Base-by-base conservation (phyloP, 495 filamentous ascomycete species). In the Aspergillus carlsbadensis region DNA sequence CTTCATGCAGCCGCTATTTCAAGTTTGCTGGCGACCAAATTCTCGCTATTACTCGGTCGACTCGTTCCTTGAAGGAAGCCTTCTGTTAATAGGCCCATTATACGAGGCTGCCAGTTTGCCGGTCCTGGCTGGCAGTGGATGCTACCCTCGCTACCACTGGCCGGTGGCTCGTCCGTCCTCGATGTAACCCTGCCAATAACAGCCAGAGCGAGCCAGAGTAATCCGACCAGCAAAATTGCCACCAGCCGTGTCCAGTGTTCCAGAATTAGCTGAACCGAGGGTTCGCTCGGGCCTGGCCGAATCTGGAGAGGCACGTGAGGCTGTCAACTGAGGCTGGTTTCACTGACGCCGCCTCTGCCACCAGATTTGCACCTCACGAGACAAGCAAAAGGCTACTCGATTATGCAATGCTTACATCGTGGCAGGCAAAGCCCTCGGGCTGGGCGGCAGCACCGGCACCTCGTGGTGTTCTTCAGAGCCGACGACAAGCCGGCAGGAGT, bases 121-220 rank as follows among this genome's bases (percentile, higher is more conserved):
- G 39, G 39, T 41, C 15, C 6, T 15, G 10, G 36, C 36, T 41
- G 10, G 18, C 15, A 18, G 39, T 41, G 39, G 39, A 41, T 41
- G 39, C 29, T 22, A 44, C 22, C 21, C 42, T 21, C 42, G 26
- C 26, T 31, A 29, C 24, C 14, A 45, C 42, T n/a, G n/a, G n/a
- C n/a, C n/a, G n/a, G n/a, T n/a, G n/a, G 11, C 7, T 21, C 1
- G 7, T 47, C 14, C 15, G 22, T 22, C 24, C 18, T 5, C 3
- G 29, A 47, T 47, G 44, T 47, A 47, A 47, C 44, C 44, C 26
- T 47, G 29, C 44, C 44, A 33, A 47, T 47, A 33, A n/a, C n/a
- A n/a, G n/a, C n/a, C n/a, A n/a, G n/a, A n/a, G n/a, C 44, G 41
- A 24, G 41, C 41, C 41, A 26, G 10, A 44, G 22, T 18, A 15